A percentile compares a stretch with the other conserved stretches of the same genome.
phyloP scores from a whole-genome alignment of 495 filamentous ascomycete species.

The Cercophora newfieldiana region DNA sequence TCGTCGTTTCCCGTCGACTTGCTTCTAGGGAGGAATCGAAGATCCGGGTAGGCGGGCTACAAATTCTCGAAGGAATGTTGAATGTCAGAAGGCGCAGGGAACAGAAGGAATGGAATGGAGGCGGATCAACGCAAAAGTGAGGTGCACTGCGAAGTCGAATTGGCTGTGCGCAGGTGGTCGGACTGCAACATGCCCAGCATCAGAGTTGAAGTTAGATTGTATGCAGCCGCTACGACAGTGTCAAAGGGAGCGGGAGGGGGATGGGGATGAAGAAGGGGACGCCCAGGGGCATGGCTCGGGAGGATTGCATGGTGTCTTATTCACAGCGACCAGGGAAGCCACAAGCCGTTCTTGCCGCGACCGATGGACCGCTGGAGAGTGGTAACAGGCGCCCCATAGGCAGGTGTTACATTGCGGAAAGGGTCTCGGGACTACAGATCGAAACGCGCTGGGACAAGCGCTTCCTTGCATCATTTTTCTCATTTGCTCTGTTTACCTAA shows the following conservation, averaged over 20 bases:
- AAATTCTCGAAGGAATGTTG: neutral
- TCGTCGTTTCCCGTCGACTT: neutral
- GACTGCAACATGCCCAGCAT: neutral
- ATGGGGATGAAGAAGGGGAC: neutral
- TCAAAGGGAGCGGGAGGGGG: neutral
- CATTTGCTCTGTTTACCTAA: neutral
- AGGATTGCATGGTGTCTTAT: slow-evolving; percentile 18
- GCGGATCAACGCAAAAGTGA: neutral
- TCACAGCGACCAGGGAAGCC: slow-evolving; percentile 4
- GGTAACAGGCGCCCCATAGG: neutral
- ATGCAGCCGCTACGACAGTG: neutral
- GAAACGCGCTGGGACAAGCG: neutral
- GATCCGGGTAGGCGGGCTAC: neutral
- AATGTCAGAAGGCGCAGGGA: too few relatives aligned
- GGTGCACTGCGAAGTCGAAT: neutral
- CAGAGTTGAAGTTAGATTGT: neutral
- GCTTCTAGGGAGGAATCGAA: neutral
- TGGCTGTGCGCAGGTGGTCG: neutral
- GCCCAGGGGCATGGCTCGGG: neutral
- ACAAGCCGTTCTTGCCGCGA: slow-evolving; percentile 12
- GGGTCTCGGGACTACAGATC: neutral
- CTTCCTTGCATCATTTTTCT: neutral
- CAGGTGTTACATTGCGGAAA: slow-evolving; percentile 2
- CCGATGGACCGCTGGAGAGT: neutral
- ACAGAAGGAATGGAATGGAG: neutral